A percentile compares a stretch with the other conserved stretches of the same genome.
phyloP scores from a whole-genome alignment of 2,329 filamentous ascomycete genomes.

The Acarospora socialis region DNA sequence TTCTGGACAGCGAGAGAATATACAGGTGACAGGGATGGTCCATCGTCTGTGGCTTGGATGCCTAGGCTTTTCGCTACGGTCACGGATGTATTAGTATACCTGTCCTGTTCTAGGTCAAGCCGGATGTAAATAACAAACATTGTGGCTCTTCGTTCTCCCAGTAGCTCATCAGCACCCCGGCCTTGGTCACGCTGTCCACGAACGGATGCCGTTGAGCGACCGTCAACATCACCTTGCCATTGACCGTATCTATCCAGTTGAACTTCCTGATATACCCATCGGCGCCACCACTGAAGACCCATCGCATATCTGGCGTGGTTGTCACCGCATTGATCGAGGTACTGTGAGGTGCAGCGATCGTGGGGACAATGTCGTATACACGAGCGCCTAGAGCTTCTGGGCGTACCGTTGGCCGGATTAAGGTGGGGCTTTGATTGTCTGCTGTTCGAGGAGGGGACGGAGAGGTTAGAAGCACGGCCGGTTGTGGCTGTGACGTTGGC shows the following conservation, averaged over 20 bases:
- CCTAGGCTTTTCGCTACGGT: slow-evolving; percentile 7
- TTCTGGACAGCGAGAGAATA: slow-evolving; percentile 89
- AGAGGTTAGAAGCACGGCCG: slow-evolving; percentile 34
- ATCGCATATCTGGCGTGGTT: slow-evolving; percentile 84
- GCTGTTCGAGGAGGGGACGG: slow-evolving; percentile 27
- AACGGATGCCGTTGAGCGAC: slow-evolving; percentile 94
- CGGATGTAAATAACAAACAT: slow-evolving; percentile 20
- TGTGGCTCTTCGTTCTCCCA: slow-evolving; percentile 91
- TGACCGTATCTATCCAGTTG: slow-evolving; percentile 88
- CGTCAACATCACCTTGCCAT: slow-evolving; percentile 82
- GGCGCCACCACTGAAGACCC: slow-evolving; percentile 84
- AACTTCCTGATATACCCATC: slow-evolving; percentile 97
- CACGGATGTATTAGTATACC: slow-evolving; percentile 18
- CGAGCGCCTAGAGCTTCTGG: slow-evolving; percentile 64
- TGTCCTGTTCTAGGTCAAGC: background rate
- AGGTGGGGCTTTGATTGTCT: slow-evolving; percentile 22
- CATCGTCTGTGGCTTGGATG: slow-evolving; percentile 36
- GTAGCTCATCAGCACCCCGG: slow-evolving; percentile 85
- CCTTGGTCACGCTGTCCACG: slow-evolving; percentile 92
- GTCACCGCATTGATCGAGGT: slow-evolving; percentile 91
- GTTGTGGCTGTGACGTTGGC: slow-evolving; percentile 29
- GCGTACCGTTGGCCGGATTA: slow-evolving; percentile 49
- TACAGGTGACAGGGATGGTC: slow-evolving; percentile 65
- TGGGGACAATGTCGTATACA: slow-evolving; percentile 89
- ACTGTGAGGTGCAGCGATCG: slow-evolving; percentile 88